Evolutionary conservation across 306 rosid species (phyloP), one percentile per base, ranked within the genome.

Genomic region (Cercis canadensis): DNA sequence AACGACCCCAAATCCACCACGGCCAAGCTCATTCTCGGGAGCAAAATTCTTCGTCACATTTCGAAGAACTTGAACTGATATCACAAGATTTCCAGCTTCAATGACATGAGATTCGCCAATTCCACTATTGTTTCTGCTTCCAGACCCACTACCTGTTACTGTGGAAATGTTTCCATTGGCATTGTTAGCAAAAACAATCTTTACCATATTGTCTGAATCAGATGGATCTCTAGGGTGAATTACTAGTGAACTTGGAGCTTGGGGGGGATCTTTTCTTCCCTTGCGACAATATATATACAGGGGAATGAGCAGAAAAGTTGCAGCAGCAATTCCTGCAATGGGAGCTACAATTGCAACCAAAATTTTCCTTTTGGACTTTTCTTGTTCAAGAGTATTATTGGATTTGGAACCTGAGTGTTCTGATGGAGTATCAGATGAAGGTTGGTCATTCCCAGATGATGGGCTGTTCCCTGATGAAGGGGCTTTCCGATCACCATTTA

Each of bases 1-100:
- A 41, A 94, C 99, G 55, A 89, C 97, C 44, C 99, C 99, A 50
- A 91, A 94, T 53, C 99, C 99, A 13, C 99, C 99, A 14, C 96
- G 97, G 40, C 99, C 99, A 11, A 94, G 91, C 83, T 94, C 99
- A 65, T 94, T 94, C 82, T 91, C 96, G 0, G 95, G 83, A 33
- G 99, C 85, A 16, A 94, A 94, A 83, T 89, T 91, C 59, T 86
- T 87, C 9, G 99, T 94, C 77, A 86, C 99, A 1, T 91, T 83
- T 63, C 90, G 81, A 55, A 94, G 87, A 67, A 91, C 96, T 70
- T 94, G 99, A 68, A 94, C 92, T 18, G 97, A 94, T 83, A 94
- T 87, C 73, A 83, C 84, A 24, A 91, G 91, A 75, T 89, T 91
- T 69, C 99, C 97, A 75, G 95, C 86, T 83, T 94, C 99, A 65